Base-by-base conservation (phyloP, 1,284 basidiomycete genomes). In the Porogramme epimiltina region DNA sequence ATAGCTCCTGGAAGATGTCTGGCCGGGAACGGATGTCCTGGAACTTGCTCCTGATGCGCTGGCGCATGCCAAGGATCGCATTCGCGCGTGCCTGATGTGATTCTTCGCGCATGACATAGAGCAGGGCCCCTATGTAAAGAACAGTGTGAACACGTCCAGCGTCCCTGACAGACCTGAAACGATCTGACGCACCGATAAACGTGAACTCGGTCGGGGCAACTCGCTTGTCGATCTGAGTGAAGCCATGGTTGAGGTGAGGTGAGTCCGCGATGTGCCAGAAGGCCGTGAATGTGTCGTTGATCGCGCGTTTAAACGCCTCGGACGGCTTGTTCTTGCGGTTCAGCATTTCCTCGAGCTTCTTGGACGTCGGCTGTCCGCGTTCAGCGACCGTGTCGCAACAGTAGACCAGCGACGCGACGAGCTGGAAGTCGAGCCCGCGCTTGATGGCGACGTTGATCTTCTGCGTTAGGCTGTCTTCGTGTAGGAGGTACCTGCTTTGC, bases 131-230 rank as follows among this genome's bases (percentile, higher is more conserved):
- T 87, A 42, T 31, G 28, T 15, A 41, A n/a, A n/a, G n/a, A n/a
- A 10, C 39, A 49, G 20, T 37, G 18, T 6, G 9, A n/a, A 15
- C 41, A 10, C 13, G 3, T 16, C 23, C 18, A 4, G 13, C 34
- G n/a, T 4, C 15, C 33, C 1, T 11, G 23, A 23, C 20, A 42
- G 4, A 25, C n/a, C n/a, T n/a, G n/a, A n/a, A n/a, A n/a, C n/a
- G n/a, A n/a, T n/a, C n/a, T 23, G 19, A 59, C 73, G 42, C 59
- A 85, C 87, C 87, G 33, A 87, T 81, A 68, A 86, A 90, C 23
- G 87, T 79, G 63, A 90, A 89, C 65, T 90, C 87, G 10, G 84
- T 80, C 1, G 88, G 88, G 0, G 88, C 82, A 25, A 89, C 73
- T n/a, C 82, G 77, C 49, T 78, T 75, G 45, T 72, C 67, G 19